phyloP scores from a whole-genome alignment of 1,284 basidiomycete genomes.

The Phlebopus sp. region DNA sequence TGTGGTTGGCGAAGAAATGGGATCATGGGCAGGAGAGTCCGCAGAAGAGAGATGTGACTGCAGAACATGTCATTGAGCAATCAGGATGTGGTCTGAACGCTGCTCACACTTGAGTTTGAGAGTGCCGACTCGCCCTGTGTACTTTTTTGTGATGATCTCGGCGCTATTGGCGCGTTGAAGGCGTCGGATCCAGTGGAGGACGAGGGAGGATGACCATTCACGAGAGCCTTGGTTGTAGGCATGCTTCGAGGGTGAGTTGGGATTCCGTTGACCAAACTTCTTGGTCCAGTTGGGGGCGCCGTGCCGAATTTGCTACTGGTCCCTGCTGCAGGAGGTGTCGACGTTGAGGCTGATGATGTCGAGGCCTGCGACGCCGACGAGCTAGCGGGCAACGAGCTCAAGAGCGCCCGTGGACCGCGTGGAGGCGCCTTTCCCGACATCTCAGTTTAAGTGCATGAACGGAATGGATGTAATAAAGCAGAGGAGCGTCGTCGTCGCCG shows the following conservation, averaged over 20 bases:
- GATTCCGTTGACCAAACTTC: constrained; percentile 31
- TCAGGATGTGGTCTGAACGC: constrained; percentile 1
- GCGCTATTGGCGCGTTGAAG: constrained; percentile 12
- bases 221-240: constrained; percentile 20
- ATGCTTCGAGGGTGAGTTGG: constrained; percentile 17
- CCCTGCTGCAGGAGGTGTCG: constrained; percentile 24
- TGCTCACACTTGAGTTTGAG: constrained; percentile 20
- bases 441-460: constrained; percentile 1
- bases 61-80: constrained; percentile 6
- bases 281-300: constrained; percentile 33
- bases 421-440: constrained; percentile 79
- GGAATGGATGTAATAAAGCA: neutral
- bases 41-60: constrained; percentile 13
- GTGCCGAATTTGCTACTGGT: constrained; percentile 25
- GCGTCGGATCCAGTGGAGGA: constrained; percentile 11
- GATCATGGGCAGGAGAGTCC: constrained; percentile 13
- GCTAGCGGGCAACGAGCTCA: constrained; percentile 40
- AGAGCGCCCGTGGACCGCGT: constrained; percentile 64
- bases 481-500: constrained; percentile 17
- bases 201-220: constrained; percentile 22
- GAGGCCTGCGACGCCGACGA: constrained; percentile 31
- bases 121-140: constrained; percentile 22
- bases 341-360: constrained; percentile 25
- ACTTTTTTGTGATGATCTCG: constrained; percentile 26
- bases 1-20: constrained; percentile 6